Evolutionary conservation across 495 filamentous ascomycete genomes (phyloP).

Genomic region (Penicillium pulvis): DNA sequence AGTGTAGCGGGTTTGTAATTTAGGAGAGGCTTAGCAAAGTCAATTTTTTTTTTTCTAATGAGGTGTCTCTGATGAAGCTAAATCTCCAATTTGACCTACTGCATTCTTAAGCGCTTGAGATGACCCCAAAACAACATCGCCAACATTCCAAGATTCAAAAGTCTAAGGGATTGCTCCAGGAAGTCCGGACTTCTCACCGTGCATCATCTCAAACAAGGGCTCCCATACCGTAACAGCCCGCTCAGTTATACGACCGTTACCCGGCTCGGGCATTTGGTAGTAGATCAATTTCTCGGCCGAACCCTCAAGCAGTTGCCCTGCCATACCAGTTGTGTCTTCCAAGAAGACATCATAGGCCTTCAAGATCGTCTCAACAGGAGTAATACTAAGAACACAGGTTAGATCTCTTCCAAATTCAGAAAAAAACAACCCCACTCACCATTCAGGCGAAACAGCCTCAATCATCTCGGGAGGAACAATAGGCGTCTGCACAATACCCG

Average conservation of each 20-base stretch:
- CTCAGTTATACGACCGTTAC: constrained; percentile 31
- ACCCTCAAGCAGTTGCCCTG: constrained; percentile 31
- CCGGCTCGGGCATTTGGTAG: constrained; percentile 22
- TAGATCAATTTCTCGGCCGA: constrained; percentile 30
- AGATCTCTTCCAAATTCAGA: neutral
- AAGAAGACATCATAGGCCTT: constrained; percentile 28
- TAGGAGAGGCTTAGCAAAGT: no score
- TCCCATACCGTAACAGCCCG: constrained; percentile 36
- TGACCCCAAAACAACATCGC: no score
- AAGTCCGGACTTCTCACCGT: constrained; percentile 28
- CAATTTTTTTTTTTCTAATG: no score
- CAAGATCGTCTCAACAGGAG: constrained; percentile 29
- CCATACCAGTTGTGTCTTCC: constrained; percentile 30
- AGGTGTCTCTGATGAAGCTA: no score
- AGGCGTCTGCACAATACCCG: constrained; percentile 30
- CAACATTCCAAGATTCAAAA: neutral
- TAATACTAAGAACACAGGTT: constrained; percentile 16
- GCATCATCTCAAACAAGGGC: constrained; percentile 31
- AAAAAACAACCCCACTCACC: constrained; percentile 17
- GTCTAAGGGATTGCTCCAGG: constrained; percentile 26
- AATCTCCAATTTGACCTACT: no score
- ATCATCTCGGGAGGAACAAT: constrained; percentile 35
- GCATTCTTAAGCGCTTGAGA: no score
- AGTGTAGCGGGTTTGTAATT: no score
- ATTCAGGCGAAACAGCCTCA: constrained; percentile 28